Evolutionary conservation across 2,329 filamentous ascomycete species (phyloP), one percentile per base, ranked within the genome.

Genomic region (Eurotiales sp.): DNA sequence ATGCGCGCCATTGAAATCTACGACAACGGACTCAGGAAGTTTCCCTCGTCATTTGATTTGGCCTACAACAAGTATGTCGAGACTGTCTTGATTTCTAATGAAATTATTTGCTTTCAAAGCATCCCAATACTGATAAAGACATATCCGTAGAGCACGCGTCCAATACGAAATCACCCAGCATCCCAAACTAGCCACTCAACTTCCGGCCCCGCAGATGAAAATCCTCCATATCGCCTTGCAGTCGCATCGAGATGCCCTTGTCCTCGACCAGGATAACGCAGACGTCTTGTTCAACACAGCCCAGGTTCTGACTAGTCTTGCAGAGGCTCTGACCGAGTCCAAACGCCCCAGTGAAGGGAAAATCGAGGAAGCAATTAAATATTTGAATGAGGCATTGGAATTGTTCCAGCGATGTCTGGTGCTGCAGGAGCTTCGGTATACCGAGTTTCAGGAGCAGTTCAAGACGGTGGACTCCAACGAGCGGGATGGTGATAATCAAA

Each of bases 271-370:
- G 44, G 76, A 82, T 36, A 87, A 87, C 62, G 73, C 83, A 1
- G 85, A 90, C 66, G 76, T 82, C 4, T 70, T 87, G 8, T 90
- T 88, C 72, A 90, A 89, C 62, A 84, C 82, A 5, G 83, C 81
- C 1, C 86, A 88, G 65, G 82, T 87, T 3, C 72, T 88, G 32
- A 85, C 81, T 0, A 82, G 79, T 55, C 72, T 88, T 32, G 84
- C 82, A 1, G 86, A 89, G 69, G 72, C 72, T 2, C 64, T 81
- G 7, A 72, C 77, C 1, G 79, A 83, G 45, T 73, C 75, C n/a
- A 76, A 75, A 37, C 74, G 77, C 5, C 63, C 66, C 1, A 66
- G 64, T 2, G 71, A 76, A 19, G 63, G 64, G 37, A 62, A 67
- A 19, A 70, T 75, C 39, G 62, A 67, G 36, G 69, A 80, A 51